Evolutionary conservation across 2,329 filamentous ascomycete genomes (phyloP), one percentile per base, ranked within the genome.

Genomic region (Aspergillus nomiae): DNA sequence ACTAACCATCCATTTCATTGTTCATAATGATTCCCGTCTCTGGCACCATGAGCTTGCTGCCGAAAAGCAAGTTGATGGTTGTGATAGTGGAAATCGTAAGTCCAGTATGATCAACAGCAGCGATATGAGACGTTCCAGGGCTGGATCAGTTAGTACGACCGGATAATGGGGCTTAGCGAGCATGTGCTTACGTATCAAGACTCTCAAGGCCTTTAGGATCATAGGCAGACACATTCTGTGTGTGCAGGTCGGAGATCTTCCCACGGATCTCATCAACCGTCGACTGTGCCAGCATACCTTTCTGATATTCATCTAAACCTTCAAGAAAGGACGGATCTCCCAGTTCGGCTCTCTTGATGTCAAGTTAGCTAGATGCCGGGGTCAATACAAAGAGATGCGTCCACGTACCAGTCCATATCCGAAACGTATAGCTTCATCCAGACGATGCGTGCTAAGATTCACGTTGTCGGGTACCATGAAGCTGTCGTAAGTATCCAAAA

Each of bases 381-480:
- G 9, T 2, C 4, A 24, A 28, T 19, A 12, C 9, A 12, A 8
- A 26, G 4, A n/a, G 12, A 54, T 1, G 3, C 41, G 30, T 30
- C 21, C 14, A 55, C 67, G 45, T 67, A 81, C 80, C 74, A 83
- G 76, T 43, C 90, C 93, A 74, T 97, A 98, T 3, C 87, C 93
- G 75, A 96, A 98, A 26, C 92, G 87, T 81, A 97, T 92, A 14
- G 93, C 90, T 82, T 98, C 95, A 72, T 92, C 88, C 67, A 97
- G 85, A 16, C 91, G 87, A 77, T 98, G 95, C 0, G 89, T 90
- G 43, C 89, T 92, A 0, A 96, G 80, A 69, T 92, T 89, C 24
- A 85, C 67, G 21, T 77, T 79, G 50, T 86, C 80, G 1, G 83
- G 77, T 14, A 87, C 79, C 21, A 87, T 88, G 55, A 94, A 88